phyloP scores from a whole-genome alignment of 139 green algal species.

The Tetradesmus lagerheimii region DNA sequence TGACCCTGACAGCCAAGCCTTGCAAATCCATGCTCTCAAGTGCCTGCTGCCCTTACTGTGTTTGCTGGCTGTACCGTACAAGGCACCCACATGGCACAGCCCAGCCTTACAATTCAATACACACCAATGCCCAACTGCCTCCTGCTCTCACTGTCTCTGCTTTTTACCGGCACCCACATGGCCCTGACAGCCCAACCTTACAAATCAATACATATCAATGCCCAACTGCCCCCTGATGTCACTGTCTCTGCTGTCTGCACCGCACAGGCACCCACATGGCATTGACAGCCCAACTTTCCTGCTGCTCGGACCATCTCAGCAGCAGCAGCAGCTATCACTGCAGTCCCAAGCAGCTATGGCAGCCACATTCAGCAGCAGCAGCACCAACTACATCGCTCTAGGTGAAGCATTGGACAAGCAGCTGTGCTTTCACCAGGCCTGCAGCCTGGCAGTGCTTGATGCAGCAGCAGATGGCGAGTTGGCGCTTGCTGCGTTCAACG shows the following conservation, averaged over 20 bases:
- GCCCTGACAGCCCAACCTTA: too few relatives aligned
- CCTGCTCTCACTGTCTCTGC: too few relatives aligned
- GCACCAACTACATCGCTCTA: not conserved
- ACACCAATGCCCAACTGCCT: too few relatives aligned
- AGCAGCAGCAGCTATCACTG: not conserved
- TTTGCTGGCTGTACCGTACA: too few relatives aligned
- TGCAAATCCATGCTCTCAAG: too few relatives aligned
- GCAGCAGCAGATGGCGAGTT: not conserved
- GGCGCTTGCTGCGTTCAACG: not conserved
- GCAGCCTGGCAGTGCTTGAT: constrained; percentile 20
- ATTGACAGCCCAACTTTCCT: not conserved
- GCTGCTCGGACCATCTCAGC: not conserved
- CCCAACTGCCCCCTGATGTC: not conserved
- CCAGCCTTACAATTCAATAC: too few relatives aligned
- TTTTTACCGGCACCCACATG: too few relatives aligned
- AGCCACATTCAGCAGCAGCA: constrained; percentile 8
- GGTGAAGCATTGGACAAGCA: constrained; percentile 26
- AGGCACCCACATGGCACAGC: too few relatives aligned
- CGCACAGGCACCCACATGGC: constrained; percentile 29
- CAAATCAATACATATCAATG: too few relatives aligned
- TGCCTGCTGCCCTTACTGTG: too few relatives aligned
- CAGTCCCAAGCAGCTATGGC: not conserved
- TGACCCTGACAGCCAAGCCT: too few relatives aligned
- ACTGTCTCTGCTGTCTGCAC: not conserved
- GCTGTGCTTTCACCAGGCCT: constrained; percentile 17